These are phyloP conservation scores for Arxiozyma bovina DNA, from an alignment of 1,139 yeast genomes.

Conservation along the genomic window DNA sequence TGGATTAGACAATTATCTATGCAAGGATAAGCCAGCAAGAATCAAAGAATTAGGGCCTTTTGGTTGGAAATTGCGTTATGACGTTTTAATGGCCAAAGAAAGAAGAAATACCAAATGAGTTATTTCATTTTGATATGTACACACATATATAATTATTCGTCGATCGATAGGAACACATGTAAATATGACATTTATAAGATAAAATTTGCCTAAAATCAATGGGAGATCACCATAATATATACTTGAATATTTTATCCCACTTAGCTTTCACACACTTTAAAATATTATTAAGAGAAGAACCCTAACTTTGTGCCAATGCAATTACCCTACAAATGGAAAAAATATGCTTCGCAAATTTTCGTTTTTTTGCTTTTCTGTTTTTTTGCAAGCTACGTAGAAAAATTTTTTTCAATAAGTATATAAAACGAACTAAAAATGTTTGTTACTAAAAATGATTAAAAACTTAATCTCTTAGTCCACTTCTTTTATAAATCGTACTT, in stretches of 20 bases:
- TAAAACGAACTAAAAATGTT: neutral
- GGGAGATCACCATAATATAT: neutral
- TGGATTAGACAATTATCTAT: constrained; percentile 79
- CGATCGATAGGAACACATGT: neutral
- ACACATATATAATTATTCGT: neutral
- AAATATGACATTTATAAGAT: neutral
- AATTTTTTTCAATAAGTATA: no score
- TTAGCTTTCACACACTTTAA: neutral
- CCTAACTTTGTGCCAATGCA: neutral
- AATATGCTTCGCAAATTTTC: no score
- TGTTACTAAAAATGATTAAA: neutral
- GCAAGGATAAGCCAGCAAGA: constrained; percentile 81
- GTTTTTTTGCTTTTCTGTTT: no score
- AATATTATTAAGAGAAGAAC: neutral
- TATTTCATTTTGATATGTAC: neutral
- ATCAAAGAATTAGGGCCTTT: constrained; percentile 83
- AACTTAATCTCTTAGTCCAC: no score
- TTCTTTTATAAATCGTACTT: no score
- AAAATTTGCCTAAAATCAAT: neutral
- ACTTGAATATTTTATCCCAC: neutral
- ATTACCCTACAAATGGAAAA: neutral
- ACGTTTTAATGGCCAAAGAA: constrained; percentile 39
- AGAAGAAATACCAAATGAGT: constrained; percentile 12
- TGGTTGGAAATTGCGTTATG: constrained; percentile 85
- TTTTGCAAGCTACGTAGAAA: neutral